Evolutionary conservation across 2,329 filamentous ascomycete species (phyloP).

Genomic region (Cladosporium sp.): DNA sequence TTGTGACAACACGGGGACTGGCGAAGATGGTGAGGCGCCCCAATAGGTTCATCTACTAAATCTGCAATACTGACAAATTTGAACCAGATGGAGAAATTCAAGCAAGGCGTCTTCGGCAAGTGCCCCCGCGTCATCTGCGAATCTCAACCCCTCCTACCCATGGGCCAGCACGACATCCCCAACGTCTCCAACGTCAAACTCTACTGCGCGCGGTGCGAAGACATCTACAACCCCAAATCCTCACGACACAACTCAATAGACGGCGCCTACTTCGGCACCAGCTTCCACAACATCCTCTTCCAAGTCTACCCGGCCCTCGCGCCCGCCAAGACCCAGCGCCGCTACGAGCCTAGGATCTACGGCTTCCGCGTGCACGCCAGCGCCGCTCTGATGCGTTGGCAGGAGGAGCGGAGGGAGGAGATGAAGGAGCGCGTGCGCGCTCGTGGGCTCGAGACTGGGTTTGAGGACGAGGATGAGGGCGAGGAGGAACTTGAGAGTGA

Average conservation of each 20-base stretch:
- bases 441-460: conserved; percentile 67
- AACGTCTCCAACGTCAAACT: conserved; percentile 90
- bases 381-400: conserved; percentile 86
- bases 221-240: conserved; percentile 98
- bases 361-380: conserved; percentile 93
- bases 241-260: conserved; percentile 92
- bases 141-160: conserved; percentile 85
- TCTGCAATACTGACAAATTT: conserved; percentile 12
- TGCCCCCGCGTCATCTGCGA: conserved; percentile 95
- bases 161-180: conserved; percentile 86
- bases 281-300: conserved; percentile 98
- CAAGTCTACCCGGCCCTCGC: conserved; percentile 92
- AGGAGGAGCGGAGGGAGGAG: conserved; percentile 72
- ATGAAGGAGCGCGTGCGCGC: conserved; percentile 74
- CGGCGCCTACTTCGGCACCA: conserved; percentile 95
- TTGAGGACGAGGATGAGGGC: conserved; percentile 63
- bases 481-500: conserved; percentile 57
- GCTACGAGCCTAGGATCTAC: conserved; percentile 87
- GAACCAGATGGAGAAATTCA: conserved; percentile 93
- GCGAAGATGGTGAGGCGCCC: conserved; percentile 80
- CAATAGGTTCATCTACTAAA: neutral
- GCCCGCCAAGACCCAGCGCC: conserved; percentile 75
- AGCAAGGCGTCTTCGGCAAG: conserved; percentile 96
- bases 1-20: conserved; percentile 89
- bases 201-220: conserved; percentile 95